A percentile compares a stretch with the other conserved stretches of the same genome.
Evolutionary conservation across 2,329 filamentous ascomycete genomes (phyloP).

Genomic region (Penicillium sp.): DNA sequence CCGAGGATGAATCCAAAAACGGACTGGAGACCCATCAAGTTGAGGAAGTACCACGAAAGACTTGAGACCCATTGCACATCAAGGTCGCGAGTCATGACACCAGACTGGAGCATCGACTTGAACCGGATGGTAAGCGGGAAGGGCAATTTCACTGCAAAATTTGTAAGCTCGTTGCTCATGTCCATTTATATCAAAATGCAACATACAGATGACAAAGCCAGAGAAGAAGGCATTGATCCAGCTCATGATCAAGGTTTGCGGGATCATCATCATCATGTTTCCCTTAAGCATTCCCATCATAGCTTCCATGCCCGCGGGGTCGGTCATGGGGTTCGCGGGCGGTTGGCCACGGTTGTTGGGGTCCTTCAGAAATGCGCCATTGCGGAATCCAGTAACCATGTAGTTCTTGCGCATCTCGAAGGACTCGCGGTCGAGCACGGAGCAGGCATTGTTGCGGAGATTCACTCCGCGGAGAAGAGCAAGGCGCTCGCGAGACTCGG

Average conservation of each 20-base stretch:
- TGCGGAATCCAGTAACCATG: constrained; percentile 77
- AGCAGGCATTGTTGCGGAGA: constrained; percentile 77
- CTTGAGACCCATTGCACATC: constrained; percentile 98
- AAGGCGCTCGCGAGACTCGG: constrained; percentile 72
- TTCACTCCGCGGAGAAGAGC: constrained; percentile 80
- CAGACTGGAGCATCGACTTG: constrained; percentile 98
- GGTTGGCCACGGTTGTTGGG: constrained; percentile 83
- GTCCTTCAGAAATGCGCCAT: constrained; percentile 84
- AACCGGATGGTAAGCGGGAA: constrained; percentile 98
- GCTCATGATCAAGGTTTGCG: constrained; percentile 98
- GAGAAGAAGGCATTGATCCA: constrained; percentile 99
- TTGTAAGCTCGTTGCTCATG: constrained; percentile 9
- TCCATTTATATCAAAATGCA: not conserved
- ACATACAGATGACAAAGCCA: constrained; percentile 91
- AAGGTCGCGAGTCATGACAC: constrained; percentile 91
- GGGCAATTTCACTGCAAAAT: constrained; percentile 76
- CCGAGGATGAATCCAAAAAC: constrained; percentile 97
- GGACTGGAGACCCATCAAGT: constrained; percentile 91
- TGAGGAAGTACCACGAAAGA: constrained; percentile 98
- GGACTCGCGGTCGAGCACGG: constrained; percentile 72
- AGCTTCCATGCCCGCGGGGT: constrained; percentile 95
- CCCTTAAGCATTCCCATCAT: constrained; percentile 99
- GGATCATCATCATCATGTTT: constrained; percentile 99
- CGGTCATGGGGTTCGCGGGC: constrained; percentile 88
- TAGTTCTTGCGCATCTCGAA: constrained; percentile 80